Evolutionary conservation across 768 basidiomycete genomes (phyloP).

Genomic region (Terana coerulea): DNA sequence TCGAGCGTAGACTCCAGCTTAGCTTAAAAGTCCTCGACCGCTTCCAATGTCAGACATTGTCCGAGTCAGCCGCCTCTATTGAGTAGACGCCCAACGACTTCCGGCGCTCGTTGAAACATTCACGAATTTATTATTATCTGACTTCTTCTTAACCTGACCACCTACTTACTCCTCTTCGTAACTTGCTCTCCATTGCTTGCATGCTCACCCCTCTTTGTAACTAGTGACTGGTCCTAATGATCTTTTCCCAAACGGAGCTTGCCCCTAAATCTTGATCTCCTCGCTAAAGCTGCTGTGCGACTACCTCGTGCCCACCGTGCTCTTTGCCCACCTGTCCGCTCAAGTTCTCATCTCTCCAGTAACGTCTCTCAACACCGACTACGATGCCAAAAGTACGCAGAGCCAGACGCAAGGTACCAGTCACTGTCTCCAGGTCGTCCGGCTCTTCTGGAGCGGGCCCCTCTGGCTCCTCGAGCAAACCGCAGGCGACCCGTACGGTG

Average conservation of each 20-base stretch:
- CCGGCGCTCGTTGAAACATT: too few species aligned
- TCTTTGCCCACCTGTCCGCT: too few species aligned
- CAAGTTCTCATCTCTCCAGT: background rate
- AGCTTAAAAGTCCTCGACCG: background rate
- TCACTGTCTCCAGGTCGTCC: conserved; percentile 29
- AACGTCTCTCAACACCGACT: too few species aligned
- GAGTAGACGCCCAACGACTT: too few species aligned
- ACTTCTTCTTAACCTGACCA: too few species aligned
- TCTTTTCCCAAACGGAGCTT: background rate
- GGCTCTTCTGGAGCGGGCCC: conserved; percentile 13
- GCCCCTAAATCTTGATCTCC: background rate
- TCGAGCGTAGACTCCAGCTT: background rate
- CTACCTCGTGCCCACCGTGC: background rate
- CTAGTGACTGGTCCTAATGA: background rate
- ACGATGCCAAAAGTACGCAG: conserved; percentile 37
- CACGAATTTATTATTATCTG: too few species aligned
- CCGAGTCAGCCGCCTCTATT: background rate
- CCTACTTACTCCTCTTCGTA: too few species aligned
- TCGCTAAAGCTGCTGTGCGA: background rate
- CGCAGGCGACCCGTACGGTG: conserved; percentile 60
- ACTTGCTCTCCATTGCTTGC: background rate
- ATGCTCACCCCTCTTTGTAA: background rate
- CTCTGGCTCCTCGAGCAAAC: conserved; percentile 42
- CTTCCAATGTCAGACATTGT: background rate
- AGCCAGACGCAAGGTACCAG: conserved; percentile 42